Conservation (phyloP, 441 rosid genomes). For the Adansonia grandidieri region DNA sequence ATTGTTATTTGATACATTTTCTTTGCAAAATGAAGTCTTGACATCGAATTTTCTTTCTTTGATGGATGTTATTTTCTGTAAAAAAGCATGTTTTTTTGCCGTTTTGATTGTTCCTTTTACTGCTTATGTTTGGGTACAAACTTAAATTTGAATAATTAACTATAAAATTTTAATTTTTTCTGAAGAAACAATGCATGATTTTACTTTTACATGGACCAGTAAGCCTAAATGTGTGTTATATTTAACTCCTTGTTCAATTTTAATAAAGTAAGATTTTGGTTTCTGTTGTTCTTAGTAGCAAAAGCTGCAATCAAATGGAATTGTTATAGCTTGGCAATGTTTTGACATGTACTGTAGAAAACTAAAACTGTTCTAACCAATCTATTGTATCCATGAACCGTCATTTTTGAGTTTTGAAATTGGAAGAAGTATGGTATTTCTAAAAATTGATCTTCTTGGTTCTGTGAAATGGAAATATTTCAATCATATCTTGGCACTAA, state of each 20-base stretch:
- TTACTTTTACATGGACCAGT: neutral
- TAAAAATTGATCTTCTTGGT: neutral
- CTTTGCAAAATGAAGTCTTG: neutral
- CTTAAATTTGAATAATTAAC: neutral
- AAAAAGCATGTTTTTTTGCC: no score
- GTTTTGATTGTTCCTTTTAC: no score
- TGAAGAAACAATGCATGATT: neutral
- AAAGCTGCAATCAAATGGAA: neutral
- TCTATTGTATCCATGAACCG: neutral
- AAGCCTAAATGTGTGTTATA: neutral
- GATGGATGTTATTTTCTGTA: no score
- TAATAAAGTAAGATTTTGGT: neutral
- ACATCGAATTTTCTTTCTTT: neutral
- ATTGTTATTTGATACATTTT: neutral
- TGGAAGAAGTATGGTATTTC: neutral
- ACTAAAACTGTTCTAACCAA: neutral
- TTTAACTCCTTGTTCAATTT: neutral
- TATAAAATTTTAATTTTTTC: neutral
- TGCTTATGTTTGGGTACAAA: no score
- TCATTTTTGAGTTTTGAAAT: neutral
- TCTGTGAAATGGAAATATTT: neutral
- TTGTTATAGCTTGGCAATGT: neutral
- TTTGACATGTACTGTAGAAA: neutral
- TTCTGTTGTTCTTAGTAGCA: neutral
- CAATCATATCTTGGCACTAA: constrained; percentile 1